Evolutionary conservation across 805 yeast species (phyloP), one percentile per base, ranked within the genome.

Genomic region (Candida maesae): DNA sequence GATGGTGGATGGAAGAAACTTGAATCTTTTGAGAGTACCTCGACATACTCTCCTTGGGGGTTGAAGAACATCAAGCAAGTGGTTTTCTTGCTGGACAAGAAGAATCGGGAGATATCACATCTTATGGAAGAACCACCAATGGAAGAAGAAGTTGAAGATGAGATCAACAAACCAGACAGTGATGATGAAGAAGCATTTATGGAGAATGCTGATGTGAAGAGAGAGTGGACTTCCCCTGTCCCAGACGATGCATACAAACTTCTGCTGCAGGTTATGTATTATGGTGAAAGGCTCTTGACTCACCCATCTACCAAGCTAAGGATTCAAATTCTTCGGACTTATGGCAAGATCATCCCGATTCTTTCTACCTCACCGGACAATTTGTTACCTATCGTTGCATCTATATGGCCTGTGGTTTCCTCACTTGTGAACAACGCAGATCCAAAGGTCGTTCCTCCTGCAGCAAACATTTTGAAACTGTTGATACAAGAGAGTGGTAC

Each of bases 251-350:
- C 83, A 0, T 91, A 86, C 58, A 58, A 62, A 29, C 64, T 81
- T 2, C 62, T 85, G 1, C 75, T 79, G 33, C 76, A 76, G 40
- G 78, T 91, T 4, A 67, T 79, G 39, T 73, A 68, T 6, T 86
- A 88, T 56, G 82, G 91, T 6, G 84, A 85, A 39, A 66, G 86
- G 43, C 68, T 77, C 21, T 62, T 87, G 27, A 78, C 86, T 2
- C 93, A 85, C 51, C 74, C 76, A 2, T 81, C 95, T 0, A 59
- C 71, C 2, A 61, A 70, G 3, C 59, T 91, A 23, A 72, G 76
- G 32, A 56, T 73, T 3, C 81, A 78, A 44, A 71, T 88, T 6
- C 58, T 90, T 39, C 66, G 61, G 24, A 69, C 85, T 2, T 56
- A 74, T 15, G 51, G 59, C 6, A 58, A 64, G 14, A 60, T 71